Evolutionary conservation across 257 asterid species (phyloP).

Genomic region (Nemophila menziesii): DNA sequence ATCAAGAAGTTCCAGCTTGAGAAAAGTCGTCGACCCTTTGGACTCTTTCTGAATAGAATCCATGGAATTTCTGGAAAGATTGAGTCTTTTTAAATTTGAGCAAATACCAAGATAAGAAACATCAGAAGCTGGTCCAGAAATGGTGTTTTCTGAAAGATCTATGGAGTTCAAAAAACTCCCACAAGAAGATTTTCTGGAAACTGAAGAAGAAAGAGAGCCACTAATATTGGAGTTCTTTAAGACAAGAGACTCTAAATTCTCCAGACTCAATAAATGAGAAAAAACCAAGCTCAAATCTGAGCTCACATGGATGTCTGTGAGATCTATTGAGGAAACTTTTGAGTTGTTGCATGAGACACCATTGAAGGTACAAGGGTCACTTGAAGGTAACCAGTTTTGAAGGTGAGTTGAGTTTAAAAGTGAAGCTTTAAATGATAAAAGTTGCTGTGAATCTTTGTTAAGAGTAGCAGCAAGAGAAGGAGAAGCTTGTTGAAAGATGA

Average conservation of each 20-base stretch:
- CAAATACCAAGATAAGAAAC: conserved; percentile 41
- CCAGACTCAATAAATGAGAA: conserved; percentile 30
- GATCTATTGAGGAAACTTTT: conserved; percentile 55
- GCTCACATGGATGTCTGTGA: conserved; percentile 30
- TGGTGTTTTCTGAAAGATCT: conserved; percentile 70
- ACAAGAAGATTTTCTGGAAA: conserved; percentile 30
- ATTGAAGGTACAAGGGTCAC: conserved; percentile 50
- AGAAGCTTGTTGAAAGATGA: conserved; percentile 10
- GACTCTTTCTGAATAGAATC: conserved; percentile 30
- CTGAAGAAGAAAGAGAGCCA: conserved; percentile 37
- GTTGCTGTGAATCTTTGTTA: conserved; percentile 39
- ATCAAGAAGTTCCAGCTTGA: conserved; percentile 40
- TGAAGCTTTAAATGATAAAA: conserved; percentile 58
- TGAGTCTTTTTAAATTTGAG: conserved; percentile 38
- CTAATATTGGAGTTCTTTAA: conserved; percentile 44
- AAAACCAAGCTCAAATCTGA: conserved; percentile 41
- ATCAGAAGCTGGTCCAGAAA: conserved; percentile 61
- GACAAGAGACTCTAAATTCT: conserved; percentile 44
- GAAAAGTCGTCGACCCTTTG: conserved; percentile 10
- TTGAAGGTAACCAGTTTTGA: conserved; percentile 39
- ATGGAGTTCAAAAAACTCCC: conserved; percentile 17
- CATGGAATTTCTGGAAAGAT: conserved; percentile 56
- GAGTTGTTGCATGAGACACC: conserved; percentile 54
- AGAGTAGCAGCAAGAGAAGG: conserved; percentile 14
- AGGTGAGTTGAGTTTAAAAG: conserved; percentile 36